These are phyloP conservation scores for Knufia petricola DNA, from an alignment of 2,329 filamentous ascomycete species.

Conservation along the genomic window DNA sequence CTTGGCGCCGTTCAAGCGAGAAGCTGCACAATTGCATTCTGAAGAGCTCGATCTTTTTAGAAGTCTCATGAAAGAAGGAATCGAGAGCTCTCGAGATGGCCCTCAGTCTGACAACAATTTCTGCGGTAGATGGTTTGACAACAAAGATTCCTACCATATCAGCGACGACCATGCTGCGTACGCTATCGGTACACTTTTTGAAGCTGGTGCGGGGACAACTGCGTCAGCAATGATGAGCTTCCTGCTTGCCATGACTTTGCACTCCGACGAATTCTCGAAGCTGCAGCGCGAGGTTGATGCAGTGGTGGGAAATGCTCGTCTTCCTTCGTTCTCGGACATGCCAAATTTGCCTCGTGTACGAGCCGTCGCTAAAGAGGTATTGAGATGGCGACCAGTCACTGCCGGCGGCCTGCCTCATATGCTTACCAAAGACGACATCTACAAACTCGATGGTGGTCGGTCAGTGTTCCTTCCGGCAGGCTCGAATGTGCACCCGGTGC, in stretches of 20 bases:
- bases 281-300: conserved; percentile 30
- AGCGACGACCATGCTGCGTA: conserved; percentile 26
- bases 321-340: conserved; percentile 31
- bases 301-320: conserved; percentile 22
- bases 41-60: conserved; percentile 25
- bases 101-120: conserved; percentile 8
- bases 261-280: conserved; percentile 19
- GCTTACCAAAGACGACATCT: conserved; percentile 17
- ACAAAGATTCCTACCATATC: conserved; percentile 21
- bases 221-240: conserved; percentile 26
- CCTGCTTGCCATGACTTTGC: conserved; percentile 25
- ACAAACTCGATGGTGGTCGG: conserved; percentile 23
- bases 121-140: conserved; percentile 22
- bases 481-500: conserved; percentile 31
- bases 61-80: conserved; percentile 28
- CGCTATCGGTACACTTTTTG: conserved; percentile 27
- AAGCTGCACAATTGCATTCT: conserved; percentile 22
- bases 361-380: conserved; percentile 33
- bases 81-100: conserved; percentile 19
- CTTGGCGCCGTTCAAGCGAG: conserved; percentile 27
- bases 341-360: conserved; percentile 28
- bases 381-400: conserved; percentile 35
- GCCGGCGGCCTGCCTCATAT: conserved; percentile 19
- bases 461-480: conserved; percentile 40
- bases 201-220: conserved; percentile 27